Base-by-base conservation (phyloP, 2,329 filamentous ascomycete genomes). In the Arthroderma uncinatum region DNA sequence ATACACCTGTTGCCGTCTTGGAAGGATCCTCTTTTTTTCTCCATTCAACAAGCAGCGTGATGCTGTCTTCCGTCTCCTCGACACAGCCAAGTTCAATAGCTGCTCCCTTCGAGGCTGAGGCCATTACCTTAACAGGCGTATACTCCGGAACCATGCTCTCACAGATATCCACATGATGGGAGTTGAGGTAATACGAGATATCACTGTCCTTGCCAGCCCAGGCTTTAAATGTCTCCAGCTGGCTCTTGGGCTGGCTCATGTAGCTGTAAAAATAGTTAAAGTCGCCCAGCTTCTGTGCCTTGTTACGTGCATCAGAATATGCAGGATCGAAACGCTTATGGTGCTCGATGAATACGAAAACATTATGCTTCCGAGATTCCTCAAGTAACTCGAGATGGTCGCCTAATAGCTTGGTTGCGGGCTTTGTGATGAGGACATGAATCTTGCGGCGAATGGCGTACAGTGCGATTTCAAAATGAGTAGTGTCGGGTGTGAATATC, bases 231-330 rank as follows among this genome's bases (percentile, higher is more conserved):
- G 90, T 95, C 78, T 94, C 87, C 52, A 95, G 81, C 75, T 95
- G 90, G 54, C 80, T 89, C 76, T 94, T 95, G 60, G 86, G 87
- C 78, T 95, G 90, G 53, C 84, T 89, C 90, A 95, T 95, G 81
- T 96, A 96, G 65, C 82, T 86, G 80, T 95, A 96, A 71, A 95
- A 96, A 79, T 96, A 96, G 78, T 95, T 95, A 82, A 96, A 96
- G 74, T 95, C 89, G 62, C 91, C 91, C 6, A 96, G 78, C 55
- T 78, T 83, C 67, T 82, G 76, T 12, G 89, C 88, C 64, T 86
- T 84, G 74, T 85, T 85, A 53, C 85, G 82, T 12, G 92, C 92
- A 71, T 96, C 91, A 12, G 88, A 83, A 76, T 96, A 96, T 21
- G 89, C 89, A 1, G 91, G 91, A 71, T 96, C 91, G 74, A 85